These are phyloP conservation scores for Arbutus unedo DNA, from an alignment of 148 eudicot genomes.

Conservation along the genomic window DNA sequence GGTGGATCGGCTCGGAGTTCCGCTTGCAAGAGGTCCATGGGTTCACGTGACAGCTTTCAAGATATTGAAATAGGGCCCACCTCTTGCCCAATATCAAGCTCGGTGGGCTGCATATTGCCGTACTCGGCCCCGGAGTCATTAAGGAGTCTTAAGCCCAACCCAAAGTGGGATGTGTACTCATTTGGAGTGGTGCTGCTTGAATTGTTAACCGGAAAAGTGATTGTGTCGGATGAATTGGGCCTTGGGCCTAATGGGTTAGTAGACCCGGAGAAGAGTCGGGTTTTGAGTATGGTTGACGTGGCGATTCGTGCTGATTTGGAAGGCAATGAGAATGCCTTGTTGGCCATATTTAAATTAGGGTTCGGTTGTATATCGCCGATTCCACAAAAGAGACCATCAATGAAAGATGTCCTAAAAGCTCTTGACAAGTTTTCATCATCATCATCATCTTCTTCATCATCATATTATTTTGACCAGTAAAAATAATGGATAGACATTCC, in stretches of 20 bases:
- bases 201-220: slow-evolving; percentile 70
- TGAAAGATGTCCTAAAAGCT: slow-evolving; percentile 79
- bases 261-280: slow-evolving; percentile 51
- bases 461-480: slow-evolving; percentile 34
- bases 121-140: slow-evolving; percentile 88
- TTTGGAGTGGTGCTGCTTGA: slow-evolving; percentile 88
- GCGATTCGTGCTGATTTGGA: slow-evolving; percentile 80
- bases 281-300: slow-evolving; percentile 76
- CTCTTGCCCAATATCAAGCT: slow-evolving; percentile 86
- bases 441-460: slow-evolving; percentile 14
- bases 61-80: slow-evolving; percentile 42
- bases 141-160: slow-evolving; percentile 68
- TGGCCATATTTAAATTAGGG: slow-evolving; percentile 60
- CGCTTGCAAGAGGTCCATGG: slow-evolving; percentile 84
- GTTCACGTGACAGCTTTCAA: slow-evolving; percentile 84
- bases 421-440: slow-evolving; percentile 61
- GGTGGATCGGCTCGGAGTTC: slow-evolving; percentile 72
- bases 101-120: slow-evolving; percentile 63
- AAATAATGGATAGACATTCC: neutral
- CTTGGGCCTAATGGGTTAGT: slow-evolving; percentile 44
- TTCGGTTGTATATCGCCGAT: slow-evolving; percentile 62
- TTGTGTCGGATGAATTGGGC: slow-evolving; percentile 69
- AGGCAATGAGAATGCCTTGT: slow-evolving; percentile 73
- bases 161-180: slow-evolving; percentile 92
- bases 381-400: slow-evolving; percentile 86